Evolutionary conservation across 805 yeast genomes (phyloP), one percentile per base, ranked within the genome.

Genomic region (Kregervanrija fluxuum): DNA sequence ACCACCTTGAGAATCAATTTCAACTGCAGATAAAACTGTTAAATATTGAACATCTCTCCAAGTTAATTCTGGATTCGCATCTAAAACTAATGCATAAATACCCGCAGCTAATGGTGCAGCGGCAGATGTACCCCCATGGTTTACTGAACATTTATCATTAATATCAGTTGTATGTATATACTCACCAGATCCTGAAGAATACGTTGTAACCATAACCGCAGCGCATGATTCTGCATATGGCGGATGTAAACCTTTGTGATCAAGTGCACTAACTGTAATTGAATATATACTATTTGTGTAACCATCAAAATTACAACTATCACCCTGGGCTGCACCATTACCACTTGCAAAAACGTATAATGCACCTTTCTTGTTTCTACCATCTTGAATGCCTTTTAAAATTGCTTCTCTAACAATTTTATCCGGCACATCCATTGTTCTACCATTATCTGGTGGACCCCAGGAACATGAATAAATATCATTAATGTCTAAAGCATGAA

Each of bases 71-170:
- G 96, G 95, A 52, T 95, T 85, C 3, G 83, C 89, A 54, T 82
- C 80, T 41, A 93, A 68, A 2, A 86, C 86, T 42, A 93, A 69
- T 0, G 97, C 77, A 60, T 85, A 88, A 1, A 93, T 74, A n/a
- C 98, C 99, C 0, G 98, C 97, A 0, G 97, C 98, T 45, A 93
- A 71, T 0, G 99, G 99, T 0, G 99, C 99, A 12, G 99, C 97
- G 0, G 99, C 99, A 16, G 98, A 91, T 0, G 99, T 93, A 15
- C 99, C 99, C 10, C 97, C 96, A 62, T 93, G 99, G 22, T 54
- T 62, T 34, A 73, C 73, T 2, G 95, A 69, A 63, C 99, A 93
- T 52, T 68, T 64, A 6, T 74, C 73, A 41, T 80, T 71, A 37
- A 86, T 73, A 60, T 86, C 95, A 2, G 96, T 85, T 6, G 98